Evolutionary conservation across 2,329 filamentous ascomycete species (phyloP), one percentile per base, ranked within the genome.

Genomic region (Fusarium sp.): DNA sequence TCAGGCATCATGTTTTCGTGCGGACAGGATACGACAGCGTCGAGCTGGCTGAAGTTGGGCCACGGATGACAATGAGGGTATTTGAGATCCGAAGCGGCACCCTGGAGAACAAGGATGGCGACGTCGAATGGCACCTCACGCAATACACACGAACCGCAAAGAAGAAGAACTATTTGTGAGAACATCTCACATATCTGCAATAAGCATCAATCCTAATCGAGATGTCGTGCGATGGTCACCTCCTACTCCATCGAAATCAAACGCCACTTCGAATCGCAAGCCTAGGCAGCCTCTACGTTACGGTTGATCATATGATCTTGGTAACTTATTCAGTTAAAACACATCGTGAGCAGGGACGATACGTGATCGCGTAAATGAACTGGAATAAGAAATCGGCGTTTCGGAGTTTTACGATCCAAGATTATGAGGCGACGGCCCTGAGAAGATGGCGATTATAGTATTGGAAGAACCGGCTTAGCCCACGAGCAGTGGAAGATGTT

Each of bases 91-190:
- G 95, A 50, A 92, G 92, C 58, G 95, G 96, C 20, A 97, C 95
- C 7, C 85, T 98, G 67, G 96, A 98, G 80, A 97, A 95, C 78
- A 97, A 97, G 81, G 93, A 97, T 74, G 95, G 95, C 7, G 96
- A 99, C 82, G 91, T 97, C 8, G 96, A 99, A 83, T 99, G 96
- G 96, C 93, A 96, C 71, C 86, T 99, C 71, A 97, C 94, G 69
- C 95, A 98, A 80, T 99, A 97, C 82, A 99, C 95, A 13, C 88
- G 96, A 75, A 98, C 95, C 18, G 92, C 92, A 76, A 91, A 91
- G 83, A 98, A 98, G 89, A 98, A 98, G 90, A 94, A 97, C 79
- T 97, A 97, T 79, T 87, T 98, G 60, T 98, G 83, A 90, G 63
- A 22, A 9, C 15, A n/a, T 25, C 35, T 25, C 15, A 33, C 29